Conservation (phyloP, 2,329 filamentous ascomycete species). For the Botryotinia convoluta region DNA sequence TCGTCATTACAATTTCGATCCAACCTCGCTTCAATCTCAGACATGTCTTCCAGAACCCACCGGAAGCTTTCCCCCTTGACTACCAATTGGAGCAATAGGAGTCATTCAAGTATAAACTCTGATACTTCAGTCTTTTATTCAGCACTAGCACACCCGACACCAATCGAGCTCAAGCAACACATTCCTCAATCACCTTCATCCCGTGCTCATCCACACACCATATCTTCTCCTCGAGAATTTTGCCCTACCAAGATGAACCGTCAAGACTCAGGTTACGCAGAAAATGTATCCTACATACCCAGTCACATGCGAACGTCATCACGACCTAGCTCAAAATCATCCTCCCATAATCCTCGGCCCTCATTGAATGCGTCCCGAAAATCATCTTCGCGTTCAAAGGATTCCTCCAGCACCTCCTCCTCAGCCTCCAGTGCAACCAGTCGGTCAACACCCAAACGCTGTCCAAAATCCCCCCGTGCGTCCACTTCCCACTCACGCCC, state of each 20-base stretch:
- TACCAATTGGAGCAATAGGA: slow-evolving; percentile 31
- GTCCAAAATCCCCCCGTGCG: slow-evolving; percentile 24
- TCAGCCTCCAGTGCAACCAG: slow-evolving; percentile 11
- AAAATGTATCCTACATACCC: slow-evolving; percentile 21
- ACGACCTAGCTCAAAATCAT: slow-evolving; percentile 22
- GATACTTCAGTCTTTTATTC: slow-evolving; percentile 36
- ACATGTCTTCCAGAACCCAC: slow-evolving; percentile 27
- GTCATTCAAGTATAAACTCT: slow-evolving; percentile 33
- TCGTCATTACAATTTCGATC: slow-evolving; percentile 2
- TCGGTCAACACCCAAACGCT: slow-evolving; percentile 21
- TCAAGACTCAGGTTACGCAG: slow-evolving; percentile 36
- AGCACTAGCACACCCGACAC: slow-evolving; percentile 27
- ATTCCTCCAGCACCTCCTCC: slow-evolving; percentile 15
- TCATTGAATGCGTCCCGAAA: slow-evolving; percentile 23
- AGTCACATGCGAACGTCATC: slow-evolving; percentile 23
- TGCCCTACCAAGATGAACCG: slow-evolving; percentile 31
- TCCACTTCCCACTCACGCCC: slow-evolving; percentile 2
- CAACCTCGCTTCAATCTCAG: slow-evolving; percentile 14
- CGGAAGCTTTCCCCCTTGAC: slow-evolving; percentile 26
- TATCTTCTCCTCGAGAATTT: slow-evolving; percentile 18
- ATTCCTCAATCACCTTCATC: slow-evolving; percentile 21
- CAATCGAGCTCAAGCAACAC: slow-evolving; percentile 26
- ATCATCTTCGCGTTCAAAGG: slow-evolving; percentile 26
- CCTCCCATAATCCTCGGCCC: slow-evolving; percentile 22
- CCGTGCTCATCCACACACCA: slow-evolving; percentile 5